These are phyloP conservation scores for Colletotrichum nymphaeae DNA, from an alignment of 2,329 filamentous ascomycete species.

Conservation along the genomic window DNA sequence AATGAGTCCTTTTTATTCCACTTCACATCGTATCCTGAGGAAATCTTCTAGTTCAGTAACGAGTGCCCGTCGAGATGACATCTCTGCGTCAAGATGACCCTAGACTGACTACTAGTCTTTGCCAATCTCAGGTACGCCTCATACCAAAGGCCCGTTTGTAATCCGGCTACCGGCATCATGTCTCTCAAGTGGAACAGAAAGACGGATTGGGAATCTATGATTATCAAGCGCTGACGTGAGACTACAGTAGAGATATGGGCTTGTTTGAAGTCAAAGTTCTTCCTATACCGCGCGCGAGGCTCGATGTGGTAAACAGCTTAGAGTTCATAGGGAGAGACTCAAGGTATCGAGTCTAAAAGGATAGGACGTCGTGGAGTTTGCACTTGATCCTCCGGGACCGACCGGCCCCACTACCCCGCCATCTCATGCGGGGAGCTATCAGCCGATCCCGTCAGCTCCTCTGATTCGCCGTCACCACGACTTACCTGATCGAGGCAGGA, in stretches of 20 bases:
- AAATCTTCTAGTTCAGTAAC: background rate
- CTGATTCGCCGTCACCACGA: slow-evolving; percentile 27
- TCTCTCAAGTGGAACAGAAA: background rate
- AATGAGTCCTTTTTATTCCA: background rate
- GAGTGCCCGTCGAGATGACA: background rate
- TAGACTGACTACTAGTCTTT: background rate
- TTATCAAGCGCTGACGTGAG: slow-evolving; percentile 25
- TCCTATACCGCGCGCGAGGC: too few species aligned
- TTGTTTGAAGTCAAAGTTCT: background rate
- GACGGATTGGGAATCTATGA: too few species aligned
- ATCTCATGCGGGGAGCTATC: slow-evolving; percentile 16
- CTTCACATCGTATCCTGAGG: background rate
- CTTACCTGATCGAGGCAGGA: slow-evolving; percentile 23
- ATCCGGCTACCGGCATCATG: background rate
- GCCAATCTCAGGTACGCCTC: background rate
- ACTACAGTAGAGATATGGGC: background rate
- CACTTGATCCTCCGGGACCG: background rate
- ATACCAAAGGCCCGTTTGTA: background rate
- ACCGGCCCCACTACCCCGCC: slow-evolving; percentile 17
- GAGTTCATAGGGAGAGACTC: background rate
- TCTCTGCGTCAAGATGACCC: background rate
- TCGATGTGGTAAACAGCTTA: background rate
- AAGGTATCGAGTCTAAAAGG: too few species aligned
- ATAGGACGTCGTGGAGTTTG: background rate
- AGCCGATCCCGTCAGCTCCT: background rate